phyloP scores from a whole-genome alignment of 1,284 basidiomycete genomes.

The Cryptococcus amylolentus region DNA sequence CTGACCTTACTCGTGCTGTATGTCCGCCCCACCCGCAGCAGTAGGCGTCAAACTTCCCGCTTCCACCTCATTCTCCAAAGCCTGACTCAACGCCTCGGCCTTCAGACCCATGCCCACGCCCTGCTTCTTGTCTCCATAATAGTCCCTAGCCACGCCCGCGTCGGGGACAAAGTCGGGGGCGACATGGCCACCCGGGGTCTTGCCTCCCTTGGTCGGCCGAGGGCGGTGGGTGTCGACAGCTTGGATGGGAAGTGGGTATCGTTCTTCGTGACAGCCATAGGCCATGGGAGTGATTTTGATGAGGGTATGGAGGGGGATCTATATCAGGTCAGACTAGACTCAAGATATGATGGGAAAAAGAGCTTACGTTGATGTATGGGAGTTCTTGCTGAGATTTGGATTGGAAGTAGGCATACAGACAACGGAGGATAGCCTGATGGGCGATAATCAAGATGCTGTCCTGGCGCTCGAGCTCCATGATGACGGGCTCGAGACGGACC shows the following conservation, averaged over 20 bases:
- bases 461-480: slow-evolving; percentile 98
- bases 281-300: slow-evolving; percentile 98
- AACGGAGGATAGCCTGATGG: slow-evolving; percentile 87
- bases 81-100: slow-evolving; percentile 17
- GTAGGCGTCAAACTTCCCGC: slow-evolving; percentile 19
- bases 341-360: neutral
- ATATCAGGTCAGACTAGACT: neutral
- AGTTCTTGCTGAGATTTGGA: slow-evolving; percentile 87
- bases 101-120: slow-evolving; percentile 12
- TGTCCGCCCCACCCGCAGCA: neutral
- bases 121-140: slow-evolving; percentile 24
- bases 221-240: slow-evolving; percentile 92
- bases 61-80: slow-evolving; percentile 22
- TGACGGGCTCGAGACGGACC: slow-evolving; percentile 93
- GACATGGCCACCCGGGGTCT: slow-evolving; percentile 1
- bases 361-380: slow-evolving; percentile 80
- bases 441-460: slow-evolving; percentile 96
- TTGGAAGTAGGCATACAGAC: slow-evolving; percentile 94
- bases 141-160: slow-evolving; percentile 17
- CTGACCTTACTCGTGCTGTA: neutral
- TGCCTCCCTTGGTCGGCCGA: slow-evolving; percentile 58
- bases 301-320: slow-evolving; percentile 88
- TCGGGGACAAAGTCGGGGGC: slow-evolving; percentile 1
- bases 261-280: slow-evolving; percentile 97
- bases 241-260: slow-evolving; percentile 77